These are phyloP conservation scores for Akanthomyces lecanii DNA, from an alignment of 2,329 filamentous ascomycete genomes.

Conservation along the genomic window DNA sequence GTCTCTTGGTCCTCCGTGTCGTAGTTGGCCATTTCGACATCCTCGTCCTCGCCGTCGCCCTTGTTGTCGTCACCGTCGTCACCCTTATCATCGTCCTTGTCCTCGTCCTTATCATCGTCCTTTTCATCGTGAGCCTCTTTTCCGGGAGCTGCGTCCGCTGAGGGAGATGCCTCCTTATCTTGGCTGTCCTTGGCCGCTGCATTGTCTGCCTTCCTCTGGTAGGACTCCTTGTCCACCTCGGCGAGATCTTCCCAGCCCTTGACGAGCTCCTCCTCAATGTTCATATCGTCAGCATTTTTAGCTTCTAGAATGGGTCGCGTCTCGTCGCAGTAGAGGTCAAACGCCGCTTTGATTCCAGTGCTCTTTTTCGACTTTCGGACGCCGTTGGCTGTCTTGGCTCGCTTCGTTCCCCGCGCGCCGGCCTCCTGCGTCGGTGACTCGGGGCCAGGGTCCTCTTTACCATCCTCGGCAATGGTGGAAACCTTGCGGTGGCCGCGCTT, in stretches of 20 bases:
- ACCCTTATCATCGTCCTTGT: constrained; percentile 25
- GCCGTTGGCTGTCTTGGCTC: constrained; percentile 39
- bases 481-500: constrained; percentile 68
- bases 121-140: constrained; percentile 25
- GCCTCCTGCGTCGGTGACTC: constrained; percentile 11
- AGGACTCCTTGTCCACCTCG: constrained; percentile 46
- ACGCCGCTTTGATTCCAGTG: constrained; percentile 40
- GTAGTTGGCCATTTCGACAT: constrained; percentile 46
- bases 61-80: constrained; percentile 25
- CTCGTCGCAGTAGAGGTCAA: constrained; percentile 53
- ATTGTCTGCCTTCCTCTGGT: constrained; percentile 32
- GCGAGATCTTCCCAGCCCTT: constrained; percentile 52
- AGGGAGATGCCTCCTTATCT: constrained; percentile 20
- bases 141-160: constrained; percentile 22
- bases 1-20: constrained; percentile 41
- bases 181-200: constrained; percentile 23
- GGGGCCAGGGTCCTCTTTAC: constrained; percentile 26
- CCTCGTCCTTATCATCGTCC: constrained; percentile 25
- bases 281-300: constrained; percentile 40
- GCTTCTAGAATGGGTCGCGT: constrained; percentile 41
- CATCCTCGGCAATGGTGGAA: constrained; percentile 43
- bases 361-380: constrained; percentile 38
- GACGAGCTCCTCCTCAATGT: constrained; percentile 52
- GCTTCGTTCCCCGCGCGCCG: constrained; percentile 8
- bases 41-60: constrained; percentile 40